Evolutionary conservation across 148 eudicot species (phyloP).

Genomic region (Cornus kousa): DNA sequence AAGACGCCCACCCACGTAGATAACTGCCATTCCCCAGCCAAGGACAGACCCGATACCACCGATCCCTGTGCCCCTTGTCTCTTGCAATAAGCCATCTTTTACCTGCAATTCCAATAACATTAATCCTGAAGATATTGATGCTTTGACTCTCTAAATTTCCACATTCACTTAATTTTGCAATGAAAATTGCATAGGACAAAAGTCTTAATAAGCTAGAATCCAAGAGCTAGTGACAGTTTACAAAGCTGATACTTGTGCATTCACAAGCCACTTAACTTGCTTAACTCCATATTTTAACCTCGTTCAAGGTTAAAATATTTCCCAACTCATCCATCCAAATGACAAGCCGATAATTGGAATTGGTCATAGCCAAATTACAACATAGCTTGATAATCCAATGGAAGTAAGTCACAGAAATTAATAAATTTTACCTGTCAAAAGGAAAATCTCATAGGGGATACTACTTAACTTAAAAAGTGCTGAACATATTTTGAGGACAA

Average conservation of each 20-base stretch:
- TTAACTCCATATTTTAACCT: not conserved
- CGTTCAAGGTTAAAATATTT: not conserved
- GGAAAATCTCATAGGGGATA: not conserved
- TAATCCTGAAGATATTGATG: slow-evolving; percentile 3
- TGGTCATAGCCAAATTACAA: not conserved
- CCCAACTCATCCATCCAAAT: not conserved
- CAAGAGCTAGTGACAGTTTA: not conserved
- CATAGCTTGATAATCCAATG: not conserved
- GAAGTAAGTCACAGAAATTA: not conserved
- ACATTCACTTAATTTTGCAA: not conserved
- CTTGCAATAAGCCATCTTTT: slow-evolving; percentile 12
- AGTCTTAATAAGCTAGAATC: not conserved
- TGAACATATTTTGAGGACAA: not conserved
- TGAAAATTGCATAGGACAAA: not conserved
- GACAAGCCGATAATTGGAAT: not conserved
- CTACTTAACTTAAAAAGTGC: not conserved
- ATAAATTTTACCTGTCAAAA: not conserved
- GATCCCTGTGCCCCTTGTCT: slow-evolving; percentile 20
- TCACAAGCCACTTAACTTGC: not conserved
- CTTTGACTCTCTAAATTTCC: not conserved
- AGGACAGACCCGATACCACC: slow-evolving; percentile 46
- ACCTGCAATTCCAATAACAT: slow-evolving; percentile 36
- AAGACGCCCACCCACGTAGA: slow-evolving; percentile 80
- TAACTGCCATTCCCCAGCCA: slow-evolving; percentile 86
- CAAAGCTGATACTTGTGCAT: not conserved